A percentile compares a stretch with the other conserved stretches of the same genome.
Conservation (phyloP, 2,329 filamentous ascomycete species). For the Hymenoscyphus scutula region DNA sequence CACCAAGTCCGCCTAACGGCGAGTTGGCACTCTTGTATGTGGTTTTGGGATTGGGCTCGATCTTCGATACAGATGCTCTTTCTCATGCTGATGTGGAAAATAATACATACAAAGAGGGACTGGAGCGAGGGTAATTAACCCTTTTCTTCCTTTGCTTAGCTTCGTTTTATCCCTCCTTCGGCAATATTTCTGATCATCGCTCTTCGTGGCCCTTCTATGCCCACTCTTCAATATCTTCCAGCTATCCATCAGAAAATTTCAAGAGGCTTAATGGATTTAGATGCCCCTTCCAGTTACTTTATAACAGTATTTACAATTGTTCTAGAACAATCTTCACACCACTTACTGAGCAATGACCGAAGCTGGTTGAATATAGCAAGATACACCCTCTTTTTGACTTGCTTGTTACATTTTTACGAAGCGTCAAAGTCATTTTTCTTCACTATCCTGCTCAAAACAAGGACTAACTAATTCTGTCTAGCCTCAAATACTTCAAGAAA, state of each 20-base stretch:
- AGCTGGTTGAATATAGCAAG: background rate
- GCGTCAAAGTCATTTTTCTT: background rate
- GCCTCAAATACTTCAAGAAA: constrained; percentile 71
- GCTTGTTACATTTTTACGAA: too few species aligned
- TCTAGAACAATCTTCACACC: background rate
- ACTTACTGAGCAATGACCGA: background rate
- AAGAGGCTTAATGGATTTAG: background rate
- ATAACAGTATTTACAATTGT: background rate
- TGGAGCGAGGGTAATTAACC: constrained; percentile 54
- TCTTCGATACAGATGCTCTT: constrained; percentile 62
- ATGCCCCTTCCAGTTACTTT: background rate
- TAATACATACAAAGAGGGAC: constrained; percentile 41
- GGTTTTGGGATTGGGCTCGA: constrained; percentile 68
- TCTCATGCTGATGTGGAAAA: constrained; percentile 49
- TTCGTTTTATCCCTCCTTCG: too few species aligned
- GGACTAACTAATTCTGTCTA: constrained; percentile 37
- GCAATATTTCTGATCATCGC: too few species aligned
- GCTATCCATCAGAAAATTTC: background rate
- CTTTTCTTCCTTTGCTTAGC: constrained; percentile 20
- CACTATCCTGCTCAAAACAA: background rate
- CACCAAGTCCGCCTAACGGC: constrained; percentile 39
- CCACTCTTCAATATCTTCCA: background rate
- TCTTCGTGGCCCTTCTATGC: background rate
- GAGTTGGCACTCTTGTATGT: constrained; percentile 57
- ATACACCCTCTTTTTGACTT: background rate